These are phyloP conservation scores for Calonectria fujianensis DNA, from an alignment of 2,329 filamentous ascomycete genomes.

Conservation along the genomic window DNA sequence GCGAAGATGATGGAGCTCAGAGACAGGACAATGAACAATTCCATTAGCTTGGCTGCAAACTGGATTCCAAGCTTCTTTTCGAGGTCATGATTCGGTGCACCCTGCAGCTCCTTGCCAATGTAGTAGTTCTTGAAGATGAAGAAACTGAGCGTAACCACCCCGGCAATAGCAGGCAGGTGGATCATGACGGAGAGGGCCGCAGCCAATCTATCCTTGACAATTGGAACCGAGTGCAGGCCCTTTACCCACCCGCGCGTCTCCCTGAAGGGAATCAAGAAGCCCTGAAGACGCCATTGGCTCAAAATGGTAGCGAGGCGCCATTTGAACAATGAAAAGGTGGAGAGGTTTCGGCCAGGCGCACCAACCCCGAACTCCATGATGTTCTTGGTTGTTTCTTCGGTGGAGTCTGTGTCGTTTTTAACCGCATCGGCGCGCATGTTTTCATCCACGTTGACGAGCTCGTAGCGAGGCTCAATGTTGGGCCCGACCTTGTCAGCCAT, in stretches of 20 bases:
- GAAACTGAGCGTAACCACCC: constrained; percentile 45
- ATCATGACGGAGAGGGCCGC: constrained; percentile 42
- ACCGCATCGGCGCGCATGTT: not conserved
- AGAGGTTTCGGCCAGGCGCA: not conserved
- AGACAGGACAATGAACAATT: constrained; percentile 48
- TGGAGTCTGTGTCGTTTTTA: not conserved
- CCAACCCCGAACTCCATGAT: constrained; percentile 18
- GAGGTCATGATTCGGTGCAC: constrained; percentile 42
- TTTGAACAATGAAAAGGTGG: constrained; percentile 28
- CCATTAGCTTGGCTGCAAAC: constrained; percentile 49
- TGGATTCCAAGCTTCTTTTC: constrained; percentile 50
- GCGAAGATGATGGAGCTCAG: constrained; percentile 46
- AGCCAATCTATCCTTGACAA: constrained; percentile 47
- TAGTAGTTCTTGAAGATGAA: constrained; percentile 52
- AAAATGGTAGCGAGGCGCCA: constrained; percentile 44
- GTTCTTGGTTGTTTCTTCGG: not conserved
- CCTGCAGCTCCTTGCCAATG: constrained; percentile 50
- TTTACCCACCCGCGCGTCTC: constrained; percentile 33
- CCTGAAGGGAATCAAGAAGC: constrained; percentile 26
- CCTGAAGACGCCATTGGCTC: constrained; percentile 48
- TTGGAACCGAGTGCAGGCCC: constrained; percentile 38
- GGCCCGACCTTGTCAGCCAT: constrained; percentile 33
- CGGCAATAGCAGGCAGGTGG: constrained; percentile 46
- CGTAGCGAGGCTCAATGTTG: constrained; percentile 41
- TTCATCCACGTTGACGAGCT: constrained; percentile 44